Evolutionary conservation across 768 basidiomycete genomes (phyloP).

Genomic region (Boletus fagicola): DNA sequence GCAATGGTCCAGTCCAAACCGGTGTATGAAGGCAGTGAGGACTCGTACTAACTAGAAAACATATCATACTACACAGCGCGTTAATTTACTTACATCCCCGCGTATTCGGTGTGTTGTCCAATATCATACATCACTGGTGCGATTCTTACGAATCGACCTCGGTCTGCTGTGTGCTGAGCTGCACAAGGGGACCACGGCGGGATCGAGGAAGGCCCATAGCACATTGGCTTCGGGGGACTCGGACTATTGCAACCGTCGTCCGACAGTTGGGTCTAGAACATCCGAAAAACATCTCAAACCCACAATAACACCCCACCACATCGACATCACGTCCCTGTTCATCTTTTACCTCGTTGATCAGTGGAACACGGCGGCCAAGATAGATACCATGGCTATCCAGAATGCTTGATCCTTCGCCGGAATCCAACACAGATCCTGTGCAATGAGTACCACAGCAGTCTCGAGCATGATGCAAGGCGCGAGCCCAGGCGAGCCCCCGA

Average conservation of each 20-base stretch:
- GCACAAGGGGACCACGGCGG: conserved; percentile 14
- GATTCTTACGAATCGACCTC: conserved; percentile 2
- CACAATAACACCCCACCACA: conserved; percentile 18
- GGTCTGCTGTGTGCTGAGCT: conserved; percentile 13
- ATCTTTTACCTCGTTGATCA: conserved; percentile 33
- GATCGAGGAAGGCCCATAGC: too few relatives aligned
- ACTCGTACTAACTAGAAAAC: not conserved
- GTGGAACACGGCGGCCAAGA: conserved; percentile 25
- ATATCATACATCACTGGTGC: not conserved
- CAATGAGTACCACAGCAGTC: not conserved
- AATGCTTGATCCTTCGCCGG: not conserved
- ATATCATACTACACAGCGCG: not conserved
- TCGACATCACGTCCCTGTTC: conserved; percentile 30
- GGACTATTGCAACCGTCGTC: not conserved
- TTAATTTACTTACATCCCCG: not conserved
- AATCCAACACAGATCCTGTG: not conserved
- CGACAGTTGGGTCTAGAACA: not conserved
- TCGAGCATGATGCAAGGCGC: not conserved
- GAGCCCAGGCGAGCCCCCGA: too few relatives aligned
- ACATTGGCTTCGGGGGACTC: conserved; percentile 19
- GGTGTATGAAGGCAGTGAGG: not conserved
- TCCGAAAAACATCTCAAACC: not conserved
- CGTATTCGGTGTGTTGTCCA: not conserved
- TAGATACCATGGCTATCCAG: conserved; percentile 17
- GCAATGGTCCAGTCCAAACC: not conserved